Percentiles rank a stretch among this genome's conserved stretches.
These are phyloP conservation scores for Ammopiptanthus mongolicus DNA, from an alignment of 306 rosid species.

Conservation along the genomic window DNA sequence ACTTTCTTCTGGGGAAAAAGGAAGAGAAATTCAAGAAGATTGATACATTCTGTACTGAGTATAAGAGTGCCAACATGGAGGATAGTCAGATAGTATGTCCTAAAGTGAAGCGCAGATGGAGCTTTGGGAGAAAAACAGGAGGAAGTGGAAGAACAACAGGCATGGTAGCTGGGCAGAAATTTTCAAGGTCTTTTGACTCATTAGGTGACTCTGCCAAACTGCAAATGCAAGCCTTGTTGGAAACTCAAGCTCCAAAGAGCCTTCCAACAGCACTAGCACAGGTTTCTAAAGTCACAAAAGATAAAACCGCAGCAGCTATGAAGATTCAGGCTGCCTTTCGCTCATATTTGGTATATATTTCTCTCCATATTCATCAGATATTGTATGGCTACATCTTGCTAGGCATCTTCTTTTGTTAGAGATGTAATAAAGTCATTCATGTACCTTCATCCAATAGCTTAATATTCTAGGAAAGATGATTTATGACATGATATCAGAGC, in stretches of 20 bases:
- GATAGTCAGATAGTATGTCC: constrained; percentile 26
- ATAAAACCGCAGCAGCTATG: constrained; percentile 54
- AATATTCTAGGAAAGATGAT: too few relatives aligned
- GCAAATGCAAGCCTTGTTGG: constrained; percentile 24
- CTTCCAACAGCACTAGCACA: constrained; percentile 2
- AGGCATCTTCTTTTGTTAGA: not conserved
- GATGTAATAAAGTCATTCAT: not conserved
- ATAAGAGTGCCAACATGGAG: not conserved
- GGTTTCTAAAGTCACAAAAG: constrained; percentile 10
- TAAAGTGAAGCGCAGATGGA: constrained; percentile 63
- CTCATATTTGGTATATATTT: constrained; percentile 56
- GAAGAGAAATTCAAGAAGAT: constrained; percentile 42
- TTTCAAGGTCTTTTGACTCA: constrained; percentile 53
- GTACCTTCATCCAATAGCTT: not conserved
- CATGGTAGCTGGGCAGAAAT: constrained; percentile 30
- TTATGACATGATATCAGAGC: too few relatives aligned
- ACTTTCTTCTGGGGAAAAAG: constrained; percentile 59
- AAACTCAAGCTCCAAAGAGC: constrained; percentile 21
- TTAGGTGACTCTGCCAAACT: constrained; percentile 32
- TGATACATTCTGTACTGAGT: constrained; percentile 8
- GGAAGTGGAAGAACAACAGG: constrained; percentile 48
- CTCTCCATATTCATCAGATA: not conserved
- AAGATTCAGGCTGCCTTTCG: constrained; percentile 75
- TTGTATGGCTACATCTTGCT: not conserved
- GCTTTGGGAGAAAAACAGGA: constrained; percentile 51